Conservation (phyloP, 2,329 filamentous ascomycete genomes). For the Fusarium multiceps region DNA sequence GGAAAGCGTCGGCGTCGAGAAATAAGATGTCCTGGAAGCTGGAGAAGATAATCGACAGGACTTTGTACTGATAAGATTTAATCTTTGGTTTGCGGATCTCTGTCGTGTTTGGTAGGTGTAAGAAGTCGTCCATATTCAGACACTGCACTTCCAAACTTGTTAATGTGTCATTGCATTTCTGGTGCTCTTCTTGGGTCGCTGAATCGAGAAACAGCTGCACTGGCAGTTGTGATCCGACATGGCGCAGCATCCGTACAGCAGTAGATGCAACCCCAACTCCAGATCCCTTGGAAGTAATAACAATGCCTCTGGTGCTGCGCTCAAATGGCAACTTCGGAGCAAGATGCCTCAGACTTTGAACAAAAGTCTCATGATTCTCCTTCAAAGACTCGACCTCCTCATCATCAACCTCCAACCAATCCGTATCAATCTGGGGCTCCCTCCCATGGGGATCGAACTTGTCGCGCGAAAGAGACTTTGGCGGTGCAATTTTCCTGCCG, state of each 20-base stretch:
- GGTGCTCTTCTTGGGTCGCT: constrained; percentile 18
- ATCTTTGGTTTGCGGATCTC: constrained; percentile 13
- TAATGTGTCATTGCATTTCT: constrained; percentile 20
- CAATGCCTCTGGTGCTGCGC: constrained; percentile 26
- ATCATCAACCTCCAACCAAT: constrained; percentile 24
- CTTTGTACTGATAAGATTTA: constrained; percentile 39
- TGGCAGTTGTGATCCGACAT: constrained; percentile 35
- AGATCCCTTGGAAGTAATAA: constrained; percentile 37
- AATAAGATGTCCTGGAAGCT: constrained; percentile 41
- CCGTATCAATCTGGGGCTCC: constrained; percentile 10
- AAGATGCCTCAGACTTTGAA: constrained; percentile 22
- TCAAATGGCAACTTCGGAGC: constrained; percentile 26
- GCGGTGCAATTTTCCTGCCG: constrained; percentile 21
- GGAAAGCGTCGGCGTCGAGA: constrained; percentile 42
- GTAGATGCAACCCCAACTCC: constrained; percentile 37
- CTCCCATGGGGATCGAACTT: constrained; percentile 33
- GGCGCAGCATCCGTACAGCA: constrained; percentile 38
- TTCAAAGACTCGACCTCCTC: constrained; percentile 27
- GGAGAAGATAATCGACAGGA: constrained; percentile 39
- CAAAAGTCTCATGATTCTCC: constrained; percentile 29
- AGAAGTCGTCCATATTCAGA: constrained; percentile 40
- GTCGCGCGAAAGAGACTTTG: constrained; percentile 17
- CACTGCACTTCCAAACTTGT: constrained; percentile 23
- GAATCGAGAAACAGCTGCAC: constrained; percentile 39
- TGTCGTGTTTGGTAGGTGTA: constrained; percentile 11